These are phyloP conservation scores for Curvularia sp. DNA, from an alignment of 2,329 filamentous ascomycete species.

Conservation along the genomic window DNA sequence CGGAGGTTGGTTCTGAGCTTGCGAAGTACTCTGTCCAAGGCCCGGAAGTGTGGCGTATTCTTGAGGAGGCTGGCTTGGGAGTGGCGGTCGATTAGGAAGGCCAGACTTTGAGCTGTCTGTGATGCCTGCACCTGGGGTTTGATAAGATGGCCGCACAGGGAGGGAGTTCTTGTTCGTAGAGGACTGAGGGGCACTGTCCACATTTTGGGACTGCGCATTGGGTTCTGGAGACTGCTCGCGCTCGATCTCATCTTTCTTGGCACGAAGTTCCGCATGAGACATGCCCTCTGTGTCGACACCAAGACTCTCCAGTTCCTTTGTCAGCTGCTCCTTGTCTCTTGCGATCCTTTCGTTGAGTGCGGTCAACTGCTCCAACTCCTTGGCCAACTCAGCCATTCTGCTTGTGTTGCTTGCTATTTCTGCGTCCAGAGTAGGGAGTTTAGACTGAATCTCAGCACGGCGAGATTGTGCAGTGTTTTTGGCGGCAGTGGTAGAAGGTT, in stretches of 20 bases:
- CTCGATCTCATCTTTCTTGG: constrained; percentile 50
- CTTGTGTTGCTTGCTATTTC: constrained; percentile 52
- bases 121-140: not conserved
- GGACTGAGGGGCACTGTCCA: not conserved
- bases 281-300: constrained; percentile 58
- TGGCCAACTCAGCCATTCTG: constrained; percentile 51
- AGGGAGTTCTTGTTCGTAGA: not conserved
- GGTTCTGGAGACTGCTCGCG: constrained; percentile 30
- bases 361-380: constrained; percentile 55
- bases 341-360: constrained; percentile 50
- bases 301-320: constrained; percentile 58
- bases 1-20: constrained; percentile 1
- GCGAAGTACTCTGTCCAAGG: constrained; percentile 14
- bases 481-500: constrained; percentile 3
- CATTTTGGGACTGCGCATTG: constrained; percentile 2
- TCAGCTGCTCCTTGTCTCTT: constrained; percentile 53
- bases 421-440: constrained; percentile 55
- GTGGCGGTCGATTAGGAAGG: not conserved
- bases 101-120: not conserved
- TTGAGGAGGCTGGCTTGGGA: constrained; percentile 2
- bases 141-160: not conserved
- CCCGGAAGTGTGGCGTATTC: constrained; percentile 22
- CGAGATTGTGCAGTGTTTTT: constrained; percentile 40
- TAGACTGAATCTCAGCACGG: constrained; percentile 58
- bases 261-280: constrained; percentile 54